These are phyloP conservation scores for Penicillium sp. DNA, from an alignment of 2,329 filamentous ascomycete genomes.

Conservation along the genomic window DNA sequence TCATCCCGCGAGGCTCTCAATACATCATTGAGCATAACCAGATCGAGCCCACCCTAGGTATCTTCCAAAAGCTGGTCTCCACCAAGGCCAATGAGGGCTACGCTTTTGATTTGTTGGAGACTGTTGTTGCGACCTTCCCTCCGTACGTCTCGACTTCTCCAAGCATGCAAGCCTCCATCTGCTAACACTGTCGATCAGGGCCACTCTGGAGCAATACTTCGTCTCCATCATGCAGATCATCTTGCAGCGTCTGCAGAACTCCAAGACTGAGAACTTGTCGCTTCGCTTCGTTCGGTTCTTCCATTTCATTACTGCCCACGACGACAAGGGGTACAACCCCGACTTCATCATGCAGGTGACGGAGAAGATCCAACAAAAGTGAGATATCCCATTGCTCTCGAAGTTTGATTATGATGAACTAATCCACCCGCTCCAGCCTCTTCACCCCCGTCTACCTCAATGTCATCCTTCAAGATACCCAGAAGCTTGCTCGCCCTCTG, in stretches of 20 bases:
- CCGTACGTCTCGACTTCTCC: slow-evolving; percentile 51
- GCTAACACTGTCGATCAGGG: slow-evolving; percentile 40
- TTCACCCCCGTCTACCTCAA: slow-evolving; percentile 82
- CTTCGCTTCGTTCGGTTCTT: slow-evolving; percentile 90
- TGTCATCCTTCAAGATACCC: slow-evolving; percentile 83
- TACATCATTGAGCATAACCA: slow-evolving; percentile 76
- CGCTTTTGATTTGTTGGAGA: slow-evolving; percentile 86
- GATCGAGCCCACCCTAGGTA: slow-evolving; percentile 82
- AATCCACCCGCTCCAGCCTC: slow-evolving; percentile 46
- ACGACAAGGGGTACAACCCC: slow-evolving; percentile 78
- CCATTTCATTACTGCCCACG: slow-evolving; percentile 78
- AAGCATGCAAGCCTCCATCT: neutral
- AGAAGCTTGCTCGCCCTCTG: slow-evolving; percentile 78
- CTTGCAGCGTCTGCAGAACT: slow-evolving; percentile 68
- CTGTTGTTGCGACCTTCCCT: slow-evolving; percentile 69
- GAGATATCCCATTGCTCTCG: slow-evolving; percentile 27
- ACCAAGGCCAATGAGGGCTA: slow-evolving; percentile 81
- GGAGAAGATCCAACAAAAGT: slow-evolving; percentile 73
- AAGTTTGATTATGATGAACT: neutral
- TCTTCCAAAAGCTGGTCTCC: slow-evolving; percentile 86
- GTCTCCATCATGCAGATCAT: slow-evolving; percentile 75
- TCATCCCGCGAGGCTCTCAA: slow-evolving; percentile 73
- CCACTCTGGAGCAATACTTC: slow-evolving; percentile 71
- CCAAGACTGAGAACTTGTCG: slow-evolving; percentile 78
- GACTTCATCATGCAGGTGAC: slow-evolving; percentile 87